Evolutionary conservation across 129 eudicot species (phyloP).

Genomic region (Lactuca saligna): DNA sequence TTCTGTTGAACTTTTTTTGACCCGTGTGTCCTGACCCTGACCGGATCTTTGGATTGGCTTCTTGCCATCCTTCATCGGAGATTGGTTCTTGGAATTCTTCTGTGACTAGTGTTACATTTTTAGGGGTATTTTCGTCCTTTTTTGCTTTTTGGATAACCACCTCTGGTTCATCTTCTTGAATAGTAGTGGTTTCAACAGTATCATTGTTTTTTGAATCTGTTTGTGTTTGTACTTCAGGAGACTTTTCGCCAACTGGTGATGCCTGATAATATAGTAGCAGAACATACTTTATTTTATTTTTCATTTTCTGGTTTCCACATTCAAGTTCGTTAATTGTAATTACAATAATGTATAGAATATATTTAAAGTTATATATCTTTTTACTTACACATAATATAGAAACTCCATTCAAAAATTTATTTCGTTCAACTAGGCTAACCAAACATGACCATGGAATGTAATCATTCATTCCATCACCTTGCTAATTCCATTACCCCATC

Average conservation of each 20-base stretch:
- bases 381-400: too few relatives aligned
- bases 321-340: too few relatives aligned
- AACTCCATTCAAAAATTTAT: too few relatives aligned
- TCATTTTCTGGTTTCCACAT: too few relatives aligned
- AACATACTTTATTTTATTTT: too few relatives aligned
- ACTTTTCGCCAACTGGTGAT: constrained; percentile 54
- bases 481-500: too few relatives aligned
- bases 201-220: constrained; percentile 44
- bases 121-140: constrained; percentile 27
- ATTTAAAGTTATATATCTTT: too few relatives aligned
- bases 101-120: constrained; percentile 23
- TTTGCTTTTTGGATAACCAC: constrained; percentile 29
- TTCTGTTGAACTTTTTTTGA: constrained; percentile 54
- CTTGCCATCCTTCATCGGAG: constrained; percentile 99
- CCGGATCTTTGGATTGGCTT: constrained; percentile 79
- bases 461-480: too few relatives aligned
- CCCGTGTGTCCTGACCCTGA: constrained; percentile 60
- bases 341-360: too few relatives aligned
- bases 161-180: constrained; percentile 38
- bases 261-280: constrained; percentile 38
- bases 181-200: constrained; percentile 30
- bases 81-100: constrained; percentile 56
- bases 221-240: constrained; percentile 45
- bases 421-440: too few relatives aligned
- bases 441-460: too few relatives aligned